Conservation (phyloP, 768 basidiomycete genomes). For the Mycena rebaudengoi region DNA sequence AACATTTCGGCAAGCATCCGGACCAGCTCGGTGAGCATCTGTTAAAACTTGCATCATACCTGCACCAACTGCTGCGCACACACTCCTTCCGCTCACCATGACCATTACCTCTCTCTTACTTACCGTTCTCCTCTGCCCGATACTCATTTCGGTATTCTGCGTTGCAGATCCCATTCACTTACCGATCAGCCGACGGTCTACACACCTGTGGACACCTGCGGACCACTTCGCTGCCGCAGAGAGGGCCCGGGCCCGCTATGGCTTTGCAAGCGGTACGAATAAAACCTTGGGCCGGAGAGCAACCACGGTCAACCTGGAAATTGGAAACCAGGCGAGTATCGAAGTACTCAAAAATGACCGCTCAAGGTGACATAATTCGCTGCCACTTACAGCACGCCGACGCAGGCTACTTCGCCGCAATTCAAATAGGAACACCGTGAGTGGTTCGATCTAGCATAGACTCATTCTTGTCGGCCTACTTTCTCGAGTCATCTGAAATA, state of each 20-base stretch:
- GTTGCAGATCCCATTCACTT: conserved; percentile 19
- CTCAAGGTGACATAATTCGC: too few relatives aligned
- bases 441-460: conserved; percentile 32
- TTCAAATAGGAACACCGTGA: conserved; percentile 72
- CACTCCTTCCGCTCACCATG: not conserved
- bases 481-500: conserved; percentile 8
- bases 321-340: conserved; percentile 14
- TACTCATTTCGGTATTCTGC: too few relatives aligned
- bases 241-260: conserved; percentile 19
- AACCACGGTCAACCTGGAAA: conserved; percentile 1
- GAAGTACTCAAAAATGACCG: not conserved
- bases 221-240: conserved; percentile 22
- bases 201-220: conserved; percentile 10
- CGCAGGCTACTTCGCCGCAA: conserved; percentile 61
- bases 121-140: conserved; percentile 12
- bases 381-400: conserved; percentile 52
- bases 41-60: too few relatives aligned
- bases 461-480: not conserved
- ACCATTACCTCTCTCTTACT: not conserved
- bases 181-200: conserved; percentile 16
- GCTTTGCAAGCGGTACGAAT: not conserved
- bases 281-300: conserved; percentile 3
- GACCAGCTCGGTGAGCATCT: too few relatives aligned
- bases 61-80: conserved; percentile 16
- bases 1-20: too few relatives aligned